A percentile compares a stretch with the other conserved stretches of the same genome.
phyloP scores from a whole-genome alignment of 1,139 yeast genomes.

The Zygosaccharomyces pseudobailii region DNA sequence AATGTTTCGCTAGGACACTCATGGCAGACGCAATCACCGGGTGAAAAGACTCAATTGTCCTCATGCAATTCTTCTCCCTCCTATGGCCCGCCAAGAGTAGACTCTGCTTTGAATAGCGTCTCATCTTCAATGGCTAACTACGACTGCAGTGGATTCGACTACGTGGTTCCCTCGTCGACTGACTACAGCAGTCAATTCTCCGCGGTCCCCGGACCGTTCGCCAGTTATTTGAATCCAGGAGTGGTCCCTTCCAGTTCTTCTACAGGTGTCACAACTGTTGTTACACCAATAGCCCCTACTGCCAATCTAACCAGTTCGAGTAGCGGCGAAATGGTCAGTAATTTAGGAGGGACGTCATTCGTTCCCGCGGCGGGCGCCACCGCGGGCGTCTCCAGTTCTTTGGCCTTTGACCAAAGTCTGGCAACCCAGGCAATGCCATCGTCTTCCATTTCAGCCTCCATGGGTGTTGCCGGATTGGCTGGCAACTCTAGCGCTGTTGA shows the following conservation, averaged over 20 bases:
- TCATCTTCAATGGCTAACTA: slow-evolving; percentile 13
- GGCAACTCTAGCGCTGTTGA: slow-evolving; percentile 1
- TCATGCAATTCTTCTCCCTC: slow-evolving; percentile 22
- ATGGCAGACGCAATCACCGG: slow-evolving; percentile 3
- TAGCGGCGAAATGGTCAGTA: slow-evolving; percentile 8
- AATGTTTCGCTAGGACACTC: slow-evolving; percentile 13
- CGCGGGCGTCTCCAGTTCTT: slow-evolving; percentile 1
- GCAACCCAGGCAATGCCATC: slow-evolving; percentile 3
- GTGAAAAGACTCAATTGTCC: slow-evolving; percentile 12
- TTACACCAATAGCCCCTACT: slow-evolving; percentile 6
- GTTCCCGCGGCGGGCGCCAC: slow-evolving; percentile 1
- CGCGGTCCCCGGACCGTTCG: slow-evolving; percentile 6
- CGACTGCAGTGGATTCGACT: slow-evolving; percentile 13
- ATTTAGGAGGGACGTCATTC: slow-evolving; percentile 8
- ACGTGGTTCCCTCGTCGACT: slow-evolving; percentile 11
- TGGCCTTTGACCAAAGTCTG: slow-evolving; percentile 6
- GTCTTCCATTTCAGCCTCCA: slow-evolving; percentile 7
- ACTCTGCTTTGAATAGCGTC: slow-evolving; percentile 15
- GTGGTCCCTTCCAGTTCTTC: slow-evolving; percentile 4
- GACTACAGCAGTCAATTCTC: slow-evolving; percentile 14
- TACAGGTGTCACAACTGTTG: slow-evolving; percentile 3
- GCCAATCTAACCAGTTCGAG: slow-evolving; percentile 8
- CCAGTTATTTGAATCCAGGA: slow-evolving; percentile 11
- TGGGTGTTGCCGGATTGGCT: slow-evolving; percentile 3
- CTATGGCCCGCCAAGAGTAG: slow-evolving; percentile 16